Evolutionary conservation across 1,284 basidiomycete species (phyloP), one percentile per base, ranked within the genome.

Genomic region (Microbotryum scabiosae): DNA sequence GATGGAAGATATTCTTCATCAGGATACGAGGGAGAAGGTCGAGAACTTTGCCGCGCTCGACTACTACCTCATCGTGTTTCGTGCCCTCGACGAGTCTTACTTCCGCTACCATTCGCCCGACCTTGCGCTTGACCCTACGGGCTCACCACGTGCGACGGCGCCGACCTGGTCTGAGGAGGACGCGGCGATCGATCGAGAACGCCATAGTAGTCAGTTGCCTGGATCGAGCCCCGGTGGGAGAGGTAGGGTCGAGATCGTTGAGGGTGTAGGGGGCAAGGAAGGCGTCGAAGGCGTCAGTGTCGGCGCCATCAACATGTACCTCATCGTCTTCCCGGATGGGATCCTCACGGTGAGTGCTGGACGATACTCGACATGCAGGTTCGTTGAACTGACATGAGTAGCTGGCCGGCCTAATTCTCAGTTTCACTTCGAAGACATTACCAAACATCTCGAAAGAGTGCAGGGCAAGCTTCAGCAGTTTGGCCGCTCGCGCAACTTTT

Each of bases 361-460:
- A 12, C 5, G 36, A 16, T 6, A 41, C 16, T 12, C 36, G 16
- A 18, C 5, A 5, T 41, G 36, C 36, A 5, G 36, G 14, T 41
- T 41, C 16, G 36, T 41, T 41, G 36, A 41, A 18, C 14, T 41
- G 36, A 18, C 36, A 41, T 18, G 16, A 30, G 30, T 9, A 9
- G 30, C 30, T 30, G 30, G 10, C 30, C 30, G 30, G 30, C 8
- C 8, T 41, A 12, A 18, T 8, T 21, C 36, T 25, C 16, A 91
- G 88, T 97, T 97, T 74, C 90, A 96, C 76, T 96, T 89, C 71
- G 88, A 88, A 56, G 90, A 97, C 71, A 85, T 96, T 54, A 84
- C 85, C 58, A 90, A 91, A 72, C 92, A 97, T 73, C 84, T 84
- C 2, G 82, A 88, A 64, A 83, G 85, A 21, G 87, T 97, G 2